Evolutionary conservation across 257 asterid genomes (phyloP).

Genomic region (Nemophila menziesii): DNA sequence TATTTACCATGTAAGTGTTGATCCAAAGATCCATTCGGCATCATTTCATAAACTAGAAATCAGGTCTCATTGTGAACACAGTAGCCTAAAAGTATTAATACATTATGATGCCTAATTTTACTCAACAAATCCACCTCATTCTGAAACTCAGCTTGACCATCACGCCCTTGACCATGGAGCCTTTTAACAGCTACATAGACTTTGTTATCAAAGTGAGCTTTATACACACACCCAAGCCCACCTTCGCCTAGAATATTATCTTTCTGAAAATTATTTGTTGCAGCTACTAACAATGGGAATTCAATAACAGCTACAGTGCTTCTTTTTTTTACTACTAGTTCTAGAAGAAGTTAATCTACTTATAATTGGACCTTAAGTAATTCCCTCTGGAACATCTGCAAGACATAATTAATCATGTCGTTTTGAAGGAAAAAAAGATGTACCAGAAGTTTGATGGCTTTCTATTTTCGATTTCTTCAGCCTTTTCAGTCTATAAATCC

Average conservation of each 20-base stretch:
- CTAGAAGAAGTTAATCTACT: conserved; percentile 43
- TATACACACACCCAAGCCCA: conserved; percentile 58
- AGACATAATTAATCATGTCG: too few species aligned
- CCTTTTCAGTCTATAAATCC: conserved; percentile 38
- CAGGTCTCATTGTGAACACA: conserved; percentile 51
- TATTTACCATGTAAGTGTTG: conserved; percentile 75
- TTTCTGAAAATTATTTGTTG: conserved; percentile 62
- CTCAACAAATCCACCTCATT: conserved; percentile 68
- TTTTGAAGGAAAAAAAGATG: too few species aligned
- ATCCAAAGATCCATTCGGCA: conserved; percentile 76
- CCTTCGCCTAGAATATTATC: conserved; percentile 66
- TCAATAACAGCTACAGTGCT: conserved; percentile 50
- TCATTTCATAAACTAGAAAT: conserved; percentile 75
- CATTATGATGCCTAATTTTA: conserved; percentile 65
- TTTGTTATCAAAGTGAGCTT: conserved; percentile 51
- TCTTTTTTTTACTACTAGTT: conserved; percentile 44
- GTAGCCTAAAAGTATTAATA: conserved; percentile 71
- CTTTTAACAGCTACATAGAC: conserved; percentile 62
- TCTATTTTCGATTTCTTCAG: conserved; percentile 31
- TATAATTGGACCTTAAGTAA: conserved; percentile 47
- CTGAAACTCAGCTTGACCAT: conserved; percentile 63
- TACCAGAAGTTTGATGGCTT: conserved; percentile 36
- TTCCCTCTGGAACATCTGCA: conserved; percentile 29
- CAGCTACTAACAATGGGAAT: conserved; percentile 49
- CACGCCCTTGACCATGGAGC: conserved; percentile 41